These are phyloP conservation scores for Termitomyces sp. DNA, from an alignment of 768 basidiomycete genomes.

Conservation along the genomic window DNA sequence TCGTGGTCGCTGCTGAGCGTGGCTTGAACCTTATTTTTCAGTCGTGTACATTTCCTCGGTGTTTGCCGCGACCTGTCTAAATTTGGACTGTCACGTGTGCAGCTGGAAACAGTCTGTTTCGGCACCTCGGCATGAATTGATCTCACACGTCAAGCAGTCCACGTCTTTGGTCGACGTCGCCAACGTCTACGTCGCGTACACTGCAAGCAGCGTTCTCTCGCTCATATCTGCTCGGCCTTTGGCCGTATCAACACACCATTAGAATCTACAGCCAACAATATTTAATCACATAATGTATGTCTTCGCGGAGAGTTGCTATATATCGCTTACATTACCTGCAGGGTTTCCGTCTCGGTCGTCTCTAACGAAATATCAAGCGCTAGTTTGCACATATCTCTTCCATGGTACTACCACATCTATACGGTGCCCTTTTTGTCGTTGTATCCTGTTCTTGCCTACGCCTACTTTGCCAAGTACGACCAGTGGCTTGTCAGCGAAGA, in stretches of 20 bases:
- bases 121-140: slow-evolving; percentile 8
- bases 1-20: slow-evolving; percentile 15
- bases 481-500: slow-evolving; percentile 90
- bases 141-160: slow-evolving; percentile 1
- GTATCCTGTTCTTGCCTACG: slow-evolving; percentile 82
- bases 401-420: slow-evolving; percentile 71
- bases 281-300: slow-evolving; percentile 13
- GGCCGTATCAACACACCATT: neutral
- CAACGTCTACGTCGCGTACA: neutral
- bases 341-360: slow-evolving; percentile 47
- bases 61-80: slow-evolving; percentile 11
- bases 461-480: slow-evolving; percentile 90
- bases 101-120: neutral
- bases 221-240: slow-evolving; percentile 1
- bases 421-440: slow-evolving; percentile 72
- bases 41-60: slow-evolving; percentile 21
- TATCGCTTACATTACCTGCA: slow-evolving; percentile 13
- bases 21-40: slow-evolving; percentile 32
- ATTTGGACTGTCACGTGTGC: neutral
- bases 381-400: slow-evolving; percentile 59
- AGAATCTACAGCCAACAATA: neutral
- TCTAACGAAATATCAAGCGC: slow-evolving; percentile 67
- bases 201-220: neutral
- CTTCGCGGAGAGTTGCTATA: neutral
- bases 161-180: slow-evolving; percentile 1